Conservation (phyloP, 129 eudicot genomes). For the Flaveria ramosissima region DNA sequence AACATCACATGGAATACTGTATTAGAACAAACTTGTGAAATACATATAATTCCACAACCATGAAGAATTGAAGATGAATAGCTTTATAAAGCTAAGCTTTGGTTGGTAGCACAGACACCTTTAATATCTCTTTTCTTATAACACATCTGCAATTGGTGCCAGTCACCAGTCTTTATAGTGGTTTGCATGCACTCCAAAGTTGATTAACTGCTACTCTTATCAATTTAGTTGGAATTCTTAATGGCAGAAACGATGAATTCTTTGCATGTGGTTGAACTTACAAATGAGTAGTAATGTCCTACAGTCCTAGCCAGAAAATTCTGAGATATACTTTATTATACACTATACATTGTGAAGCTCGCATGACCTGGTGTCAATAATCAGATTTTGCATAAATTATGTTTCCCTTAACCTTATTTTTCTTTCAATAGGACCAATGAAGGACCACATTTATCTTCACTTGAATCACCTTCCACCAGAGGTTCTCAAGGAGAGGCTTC, state of each 20-base stretch:
- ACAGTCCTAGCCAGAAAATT: not conserved
- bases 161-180: not conserved
- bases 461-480: slow-evolving; percentile 97
- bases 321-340: not conserved
- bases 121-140: not conserved
- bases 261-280: slow-evolving; percentile 17
- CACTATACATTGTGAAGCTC: not conserved
- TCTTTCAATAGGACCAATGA: slow-evolving; percentile 69
- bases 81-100: slow-evolving; percentile 6
- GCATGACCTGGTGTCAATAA: slow-evolving; percentile 16
- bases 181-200: not conserved
- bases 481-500: slow-evolving; percentile 98
- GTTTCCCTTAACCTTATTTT: slow-evolving; percentile 3
- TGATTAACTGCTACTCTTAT: slow-evolving; percentile 1
- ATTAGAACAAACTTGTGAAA: not conserved
- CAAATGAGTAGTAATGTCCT: not conserved
- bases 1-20: not conserved
- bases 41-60: not conserved
- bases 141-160: not conserved
- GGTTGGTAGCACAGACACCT: not conserved
- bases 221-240: not conserved
- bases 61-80: not conserved
- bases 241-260: slow-evolving; percentile 1
- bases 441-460: slow-evolving; percentile 97
- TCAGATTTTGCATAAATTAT: not conserved